These are phyloP conservation scores for Crithidia mellificae DNA, from an alignment of 208 protist species.

Conservation along the genomic window DNA sequence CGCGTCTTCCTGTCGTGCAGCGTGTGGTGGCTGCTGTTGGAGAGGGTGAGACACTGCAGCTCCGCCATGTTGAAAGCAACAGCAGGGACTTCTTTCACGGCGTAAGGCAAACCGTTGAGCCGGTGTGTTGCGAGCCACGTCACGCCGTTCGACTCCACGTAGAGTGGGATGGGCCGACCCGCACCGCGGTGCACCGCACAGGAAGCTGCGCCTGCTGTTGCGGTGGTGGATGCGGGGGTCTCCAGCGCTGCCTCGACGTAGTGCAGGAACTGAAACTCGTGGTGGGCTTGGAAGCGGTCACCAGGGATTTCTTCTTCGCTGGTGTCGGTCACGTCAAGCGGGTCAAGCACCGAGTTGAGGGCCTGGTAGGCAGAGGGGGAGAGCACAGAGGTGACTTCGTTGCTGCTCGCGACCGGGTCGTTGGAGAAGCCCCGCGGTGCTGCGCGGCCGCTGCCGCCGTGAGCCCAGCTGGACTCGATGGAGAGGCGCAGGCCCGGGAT, in stretches of 20 bases:
- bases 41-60: constrained; percentile 20
- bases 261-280: constrained; percentile 67
- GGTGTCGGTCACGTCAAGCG: neutral
- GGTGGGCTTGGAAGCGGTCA: constrained; percentile 59
- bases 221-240: neutral
- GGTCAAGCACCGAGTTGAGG: constrained; percentile 1
- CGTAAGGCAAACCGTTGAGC: constrained; percentile 59
- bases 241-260: constrained; percentile 18
- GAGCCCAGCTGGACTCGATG: constrained; percentile 8
- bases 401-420: neutral
- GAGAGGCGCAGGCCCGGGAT: constrained; percentile 5
- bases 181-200: neutral
- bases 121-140: constrained; percentile 63
- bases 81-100: constrained; percentile 63
- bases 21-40: constrained; percentile 1
- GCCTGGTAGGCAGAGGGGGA: constrained; percentile 8
- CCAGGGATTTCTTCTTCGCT: constrained; percentile 43
- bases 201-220: constrained; percentile 3
- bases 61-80: constrained; percentile 22
- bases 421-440: neutral
- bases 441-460: neutral
- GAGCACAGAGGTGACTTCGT: constrained; percentile 2
- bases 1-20: neutral
- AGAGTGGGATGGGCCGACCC: constrained; percentile 23
- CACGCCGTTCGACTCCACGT: constrained; percentile 55